Conservation (phyloP, 2,329 filamentous ascomycete species). For the Corynespora cassiicola region DNA sequence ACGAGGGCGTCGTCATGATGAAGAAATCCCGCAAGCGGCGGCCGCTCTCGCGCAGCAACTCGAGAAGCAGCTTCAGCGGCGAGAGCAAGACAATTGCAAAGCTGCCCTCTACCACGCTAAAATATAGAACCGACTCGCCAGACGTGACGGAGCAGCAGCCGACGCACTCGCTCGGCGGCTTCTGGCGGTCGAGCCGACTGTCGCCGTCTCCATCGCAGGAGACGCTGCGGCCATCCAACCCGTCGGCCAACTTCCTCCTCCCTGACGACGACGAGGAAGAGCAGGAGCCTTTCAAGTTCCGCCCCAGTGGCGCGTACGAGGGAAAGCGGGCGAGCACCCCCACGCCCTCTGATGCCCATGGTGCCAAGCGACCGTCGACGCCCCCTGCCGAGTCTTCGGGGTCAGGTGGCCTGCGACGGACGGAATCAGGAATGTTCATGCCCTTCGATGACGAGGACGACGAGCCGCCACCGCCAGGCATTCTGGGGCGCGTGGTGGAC, state of each 20-base stretch:
- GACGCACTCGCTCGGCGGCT: constrained; percentile 49
- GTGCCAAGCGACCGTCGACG: constrained; percentile 5
- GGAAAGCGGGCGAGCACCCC: constrained; percentile 41
- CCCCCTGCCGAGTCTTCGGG: constrained; percentile 21
- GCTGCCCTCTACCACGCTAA: constrained; percentile 85
- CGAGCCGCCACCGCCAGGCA: constrained; percentile 61
- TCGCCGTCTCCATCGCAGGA: constrained; percentile 84
- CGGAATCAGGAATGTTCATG: constrained; percentile 90
- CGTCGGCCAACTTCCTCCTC: constrained; percentile 70
- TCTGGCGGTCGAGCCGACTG: constrained; percentile 54
- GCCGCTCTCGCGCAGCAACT: constrained; percentile 61
- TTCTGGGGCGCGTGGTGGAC: constrained; percentile 82
- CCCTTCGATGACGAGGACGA: constrained; percentile 79
- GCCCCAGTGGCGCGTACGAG: constrained; percentile 47
- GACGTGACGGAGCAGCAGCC: constrained; percentile 65
- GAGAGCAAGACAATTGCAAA: constrained; percentile 89
- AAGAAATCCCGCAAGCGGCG: constrained; percentile 64
- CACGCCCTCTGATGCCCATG: constrained; percentile 39
- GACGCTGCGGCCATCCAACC: constrained; percentile 74
- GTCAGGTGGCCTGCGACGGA: constrained; percentile 71
- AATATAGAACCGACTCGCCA: constrained; percentile 79
- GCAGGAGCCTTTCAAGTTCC: constrained; percentile 52
- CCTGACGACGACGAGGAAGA: constrained; percentile 62
- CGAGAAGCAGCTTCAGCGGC: constrained; percentile 60
- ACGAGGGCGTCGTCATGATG: constrained; percentile 85